Evolutionary conservation across 2,329 filamentous ascomycete genomes (phyloP), one percentile per base, ranked within the genome.

Genomic region (Madurella mycetomatis): DNA sequence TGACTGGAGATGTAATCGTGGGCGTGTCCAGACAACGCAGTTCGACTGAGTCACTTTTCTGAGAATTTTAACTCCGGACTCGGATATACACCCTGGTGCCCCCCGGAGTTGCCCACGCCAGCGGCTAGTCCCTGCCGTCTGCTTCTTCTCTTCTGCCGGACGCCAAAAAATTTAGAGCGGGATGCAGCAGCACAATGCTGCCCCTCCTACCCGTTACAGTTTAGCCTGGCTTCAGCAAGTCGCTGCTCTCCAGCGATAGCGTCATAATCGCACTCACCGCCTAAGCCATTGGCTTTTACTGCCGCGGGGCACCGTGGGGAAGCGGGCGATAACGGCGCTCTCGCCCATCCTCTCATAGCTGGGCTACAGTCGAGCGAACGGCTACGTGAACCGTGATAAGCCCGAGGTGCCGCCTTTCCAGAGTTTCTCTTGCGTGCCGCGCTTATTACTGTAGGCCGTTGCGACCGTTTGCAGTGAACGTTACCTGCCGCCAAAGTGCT

Each of bases 171-270:
- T 51, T 61, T 44, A 45, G 47, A 42, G 34, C 48, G 48, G 47
- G 41, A 51, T 46, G 25, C 47, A 43, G 46, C 31, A 31, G 40
- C 12, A 25, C 25, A 32, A 17, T 32, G 49, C 48, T 64, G 60
- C 67, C 69, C 67, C 67, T 69, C 69, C 60, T 69, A 65, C 67
- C 51, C 1, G 9, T 62, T 65, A 31, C 30, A 44, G 66, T 39
- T 59, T 64, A 64, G 62, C 53, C 54, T 48, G 13, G 9, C 25
- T 4, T 12, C 8, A 16, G 18, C 31, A 49, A 31, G n/a, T 41
- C 17, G 25, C 25, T 7, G 25, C 25, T 25, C 25, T 25, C 25
- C 25, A 25, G 19, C 37, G 39, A 66, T 64, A 65, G 62, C 64
- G 62, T 65, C 64, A 67, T 59, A 49, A 12, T 37, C 9, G 7